phyloP scores from a whole-genome alignment of 2,329 filamentous ascomycete species.

The Apiospora saccharicola region DNA sequence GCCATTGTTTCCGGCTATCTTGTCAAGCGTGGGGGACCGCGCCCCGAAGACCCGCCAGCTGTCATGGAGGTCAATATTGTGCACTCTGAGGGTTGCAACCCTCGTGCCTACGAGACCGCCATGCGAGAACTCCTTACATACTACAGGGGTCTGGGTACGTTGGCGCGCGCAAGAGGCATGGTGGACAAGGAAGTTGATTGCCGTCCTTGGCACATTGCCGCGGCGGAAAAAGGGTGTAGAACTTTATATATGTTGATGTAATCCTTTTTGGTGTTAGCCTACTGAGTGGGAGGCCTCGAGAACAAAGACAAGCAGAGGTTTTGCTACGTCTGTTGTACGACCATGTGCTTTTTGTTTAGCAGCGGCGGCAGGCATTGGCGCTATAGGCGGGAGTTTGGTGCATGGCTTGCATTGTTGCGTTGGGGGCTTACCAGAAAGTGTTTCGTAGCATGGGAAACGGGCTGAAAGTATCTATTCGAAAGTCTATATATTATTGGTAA shows the following conservation, averaged over 20 bases:
- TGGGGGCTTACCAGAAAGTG: background rate
- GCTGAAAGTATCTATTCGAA: background rate
- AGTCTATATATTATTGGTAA: background rate
- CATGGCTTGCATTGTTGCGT: background rate
- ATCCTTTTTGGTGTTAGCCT: too few species aligned
- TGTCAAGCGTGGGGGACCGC: slow-evolving; percentile 66
- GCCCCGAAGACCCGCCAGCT: slow-evolving; percentile 63
- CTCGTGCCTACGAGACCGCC: slow-evolving; percentile 66
- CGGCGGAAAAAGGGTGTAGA: slow-evolving; percentile 66
- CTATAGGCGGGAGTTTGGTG: slow-evolving; percentile 16
- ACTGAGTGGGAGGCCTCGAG: background rate
- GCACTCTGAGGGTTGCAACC: slow-evolving; percentile 60
- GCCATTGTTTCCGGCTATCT: slow-evolving; percentile 71
- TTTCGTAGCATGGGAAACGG: background rate
- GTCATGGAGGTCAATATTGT: slow-evolving; percentile 71
- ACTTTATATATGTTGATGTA: slow-evolving; percentile 21
- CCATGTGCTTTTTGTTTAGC: background rate
- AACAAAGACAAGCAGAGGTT: background rate
- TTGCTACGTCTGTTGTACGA: background rate
- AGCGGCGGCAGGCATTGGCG: slow-evolving; percentile 11
- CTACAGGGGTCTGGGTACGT: slow-evolving; percentile 72
- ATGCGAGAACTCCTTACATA: slow-evolving; percentile 74
- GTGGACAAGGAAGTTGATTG: slow-evolving; percentile 65
- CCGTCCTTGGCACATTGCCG: slow-evolving; percentile 81
- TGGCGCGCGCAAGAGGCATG: slow-evolving; percentile 72